Base-by-base conservation (phyloP, 2,329 filamentous ascomycete species). In the Chaetothyriales sp. region DNA sequence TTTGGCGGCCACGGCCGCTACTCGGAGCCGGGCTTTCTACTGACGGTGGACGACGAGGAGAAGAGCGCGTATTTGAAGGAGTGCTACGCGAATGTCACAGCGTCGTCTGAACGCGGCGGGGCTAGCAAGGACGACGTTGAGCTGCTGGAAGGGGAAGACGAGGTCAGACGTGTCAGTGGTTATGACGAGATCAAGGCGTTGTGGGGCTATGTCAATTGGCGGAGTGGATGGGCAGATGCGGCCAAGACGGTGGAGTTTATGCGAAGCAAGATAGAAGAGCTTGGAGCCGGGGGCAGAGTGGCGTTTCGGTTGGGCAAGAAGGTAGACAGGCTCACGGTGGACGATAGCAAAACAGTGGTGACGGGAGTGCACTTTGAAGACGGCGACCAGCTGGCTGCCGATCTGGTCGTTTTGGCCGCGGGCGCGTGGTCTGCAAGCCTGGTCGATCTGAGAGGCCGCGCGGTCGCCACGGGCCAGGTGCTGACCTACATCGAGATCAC, bases 381-480 rank as follows among this genome's bases (percentile, higher is more conserved):
- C 18, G 58, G 55, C 19, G 53, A 56, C 20, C 40, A 51, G 22
- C 52, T 61, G 7, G 29, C 28, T 2, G 60, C 59, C 10, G 57
- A 61, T 37, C 53, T 61, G 49, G 57, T 52, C 33, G 73, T 95
- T 51, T 75, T 94, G 2, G 89, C 90, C 0, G 82, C 89, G 0
- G 90, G 90, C 15, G 89, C 90, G 4, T 97, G 90, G 89, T 87
- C 86, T 1, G 78, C 82, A 2, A 76, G 78, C 1, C 74, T 95
- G 19, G 70, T 95, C 51, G 85, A 95, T 66, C 72, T 95, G 0
- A 74, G 82, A 46, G 86, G 87, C 22, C 78, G 85, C 45, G 82
- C 82, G 43, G 78, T 84, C 57, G 85, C 89, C 2, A 94, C 88
- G 0, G 90, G 87, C 13, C 90, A 97, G 62, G 78, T 80, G 0